Conservation (phyloP, 1,139 yeast genomes). For the Candida pseudocylindracea region DNA sequence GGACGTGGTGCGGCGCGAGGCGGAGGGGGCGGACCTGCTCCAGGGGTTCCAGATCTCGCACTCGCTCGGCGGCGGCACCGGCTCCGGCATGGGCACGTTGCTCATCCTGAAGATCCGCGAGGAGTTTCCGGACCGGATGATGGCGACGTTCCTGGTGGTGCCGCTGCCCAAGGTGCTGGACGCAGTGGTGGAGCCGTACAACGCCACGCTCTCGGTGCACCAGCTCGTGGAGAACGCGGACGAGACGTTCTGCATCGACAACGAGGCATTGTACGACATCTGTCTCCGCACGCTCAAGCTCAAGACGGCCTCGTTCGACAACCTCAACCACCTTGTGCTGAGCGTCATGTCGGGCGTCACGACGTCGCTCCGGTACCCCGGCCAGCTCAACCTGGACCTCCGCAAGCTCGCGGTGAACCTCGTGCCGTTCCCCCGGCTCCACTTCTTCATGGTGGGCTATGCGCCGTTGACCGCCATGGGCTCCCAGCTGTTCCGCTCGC, state of each 20-base stretch:
- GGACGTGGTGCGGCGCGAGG: conserved; percentile 83
- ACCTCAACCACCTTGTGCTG: conserved; percentile 63
- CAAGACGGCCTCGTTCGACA: conserved; percentile 55
- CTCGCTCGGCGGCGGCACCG: conserved; percentile 93
- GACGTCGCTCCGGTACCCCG: conserved; percentile 78
- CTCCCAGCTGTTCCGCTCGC: conserved; percentile 61
- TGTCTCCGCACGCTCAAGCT: conserved; percentile 71
- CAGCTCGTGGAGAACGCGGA: conserved; percentile 80
- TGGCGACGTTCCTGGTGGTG: conserved; percentile 84
- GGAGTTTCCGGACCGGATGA: conserved; percentile 87
- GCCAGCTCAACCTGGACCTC: conserved; percentile 79
- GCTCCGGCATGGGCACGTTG: conserved; percentile 88
- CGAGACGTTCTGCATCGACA: conserved; percentile 87
- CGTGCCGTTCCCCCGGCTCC: conserved; percentile 89
- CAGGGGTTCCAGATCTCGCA: conserved; percentile 92
- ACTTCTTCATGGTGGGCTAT: conserved; percentile 86
- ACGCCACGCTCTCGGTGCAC: conserved; percentile 81
- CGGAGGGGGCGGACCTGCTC: conserved; percentile 77
- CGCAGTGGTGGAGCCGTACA: conserved; percentile 87
- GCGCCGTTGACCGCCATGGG: conserved; percentile 75
- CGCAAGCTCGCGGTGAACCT: conserved; percentile 82
- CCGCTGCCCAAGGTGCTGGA: conserved; percentile 85
- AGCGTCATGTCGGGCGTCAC: conserved; percentile 90
- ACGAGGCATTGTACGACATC: conserved; percentile 78
- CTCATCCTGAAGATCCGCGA: conserved; percentile 64